Evolutionary conservation across 805 yeast genomes (phyloP), one percentile per base, ranked within the genome.

Genomic region (Ogataea chonburiensis): DNA sequence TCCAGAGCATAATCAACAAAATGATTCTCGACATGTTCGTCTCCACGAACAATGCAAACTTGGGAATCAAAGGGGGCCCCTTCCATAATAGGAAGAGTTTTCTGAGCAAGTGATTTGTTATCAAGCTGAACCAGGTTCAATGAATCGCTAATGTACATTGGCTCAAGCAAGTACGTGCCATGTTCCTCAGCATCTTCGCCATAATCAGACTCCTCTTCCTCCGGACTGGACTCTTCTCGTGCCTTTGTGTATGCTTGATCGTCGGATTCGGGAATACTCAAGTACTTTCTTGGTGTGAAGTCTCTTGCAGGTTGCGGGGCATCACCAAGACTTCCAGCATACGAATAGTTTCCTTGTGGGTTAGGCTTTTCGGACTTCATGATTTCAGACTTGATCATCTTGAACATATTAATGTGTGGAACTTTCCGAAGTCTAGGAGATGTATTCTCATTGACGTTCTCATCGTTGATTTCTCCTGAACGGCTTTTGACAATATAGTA

Each of bases 11-110:
- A 45, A 25, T 37, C 43, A 20, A 45, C 42, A 4, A 45, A 37
- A 14, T 41, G 48, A 24, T 37, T 34, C 18, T 38, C 43, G 3
- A 34, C 21, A 19, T 38, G 38, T 21, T 38, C 49, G 24, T 50
- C 48, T 7, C 50, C 50, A 17, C 38, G 32, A 21, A 50, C 47
- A 10, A 47, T 46, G 28, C 52, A 45, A n/a, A 50, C 38, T 28
- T 46, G 50, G 13, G 52, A 46, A 28, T 47, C 49, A 35, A 43
- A 45, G 10, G 49, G 37, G 3, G 42, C 36, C 12, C 47, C 49
- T 9, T 34, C 42, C 17, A 39, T 31, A 14, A 18, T 31, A 13
- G 44, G 30, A 15, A 37, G 28, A 9, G 30, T 24, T 31, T 43
- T 43, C 23, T 43, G 28, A n/a, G 36, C 30, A 20, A 37, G 32